Base-by-base conservation (phyloP, 306 rosid genomes). In the Quercus berberidifolia region DNA sequence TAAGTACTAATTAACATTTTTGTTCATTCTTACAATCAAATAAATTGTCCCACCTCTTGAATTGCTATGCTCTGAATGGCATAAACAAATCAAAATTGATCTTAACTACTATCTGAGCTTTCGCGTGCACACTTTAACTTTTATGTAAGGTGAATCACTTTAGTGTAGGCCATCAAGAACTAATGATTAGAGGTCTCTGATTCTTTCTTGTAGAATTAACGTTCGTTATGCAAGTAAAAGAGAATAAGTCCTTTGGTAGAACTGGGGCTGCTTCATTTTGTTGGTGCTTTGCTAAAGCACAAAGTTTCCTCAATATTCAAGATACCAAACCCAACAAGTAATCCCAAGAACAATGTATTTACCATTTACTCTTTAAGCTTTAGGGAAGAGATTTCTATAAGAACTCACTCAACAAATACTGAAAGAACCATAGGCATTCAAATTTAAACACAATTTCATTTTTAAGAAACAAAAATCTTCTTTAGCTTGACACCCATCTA, bases 271-370 rank as follows among this genome's bases (percentile, higher is more conserved):
- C 81, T 35, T 80, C 20, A 43, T 31, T 25, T 73, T 80, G 21
- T 0, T 35, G 71, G 81, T 85, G 69, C 91, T 85, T 91, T 86
- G 76, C 88, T 69, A 71, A 87, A 84, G 59, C 57, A 63, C 83
- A 30, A 90, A 90, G 94, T 81, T 83, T 81, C 57, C 56, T 17
- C 10, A 41, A 8, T 8, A 46, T 46, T 9, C 31, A 28, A 83
- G 87, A 86, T 94, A 86, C 97, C 88, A 84, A 91, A 92, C 81
- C 97, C 89, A 89, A 71, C 85, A 94, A 91, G 97, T 88, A 86
- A 92, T 83, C 83, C 83, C 68, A 28, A 26, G 35, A 52, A 76
- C 8, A 73, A 69, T 0, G 23, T 5, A 2, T 8, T 41, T 41
- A 41, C 11, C 46, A 21, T 15, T 18, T 8, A 4, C 19, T 28